Base-by-base conservation (phyloP, 495 filamentous ascomycete species). In the Hypomontagnella monticulosa region DNA sequence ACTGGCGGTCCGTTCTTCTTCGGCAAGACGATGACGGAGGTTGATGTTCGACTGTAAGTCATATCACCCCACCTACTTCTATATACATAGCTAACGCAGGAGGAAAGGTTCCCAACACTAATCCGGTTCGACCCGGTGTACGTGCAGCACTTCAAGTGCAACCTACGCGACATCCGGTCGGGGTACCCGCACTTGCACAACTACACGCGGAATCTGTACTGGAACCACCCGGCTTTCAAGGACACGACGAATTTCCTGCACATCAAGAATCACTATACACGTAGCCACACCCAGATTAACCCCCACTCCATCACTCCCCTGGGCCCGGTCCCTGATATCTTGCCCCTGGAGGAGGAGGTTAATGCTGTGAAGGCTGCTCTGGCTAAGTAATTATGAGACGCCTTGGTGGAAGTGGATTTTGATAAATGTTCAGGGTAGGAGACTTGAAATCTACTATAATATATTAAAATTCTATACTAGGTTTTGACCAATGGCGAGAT, bases 81-180 rank as follows among this genome's bases (percentile, higher is more conserved):
- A 20, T 30, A 16, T 34, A n/a, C 1, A 36, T 33, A 36, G 42
- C 47, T 42, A 53, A 54, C 34, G 7, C 0, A 14, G 18, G 8
- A 34, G 1, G 2, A 41, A 20, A 75, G 71, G n/a, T 95, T 86
- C 80, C 91, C 91, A 2, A 96, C 93, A 4, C 88, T 96, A 46
- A 78, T 94, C 56, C 85, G 93, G 32, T 97, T 97, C 77, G 93
- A 97, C 69, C 82, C 86, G 10, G 91, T 95, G 38, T 97, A 97
- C 69, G 92, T 96, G 4, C 92, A 95, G 81, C 91, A 96, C 75
- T 97, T 97, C 82, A 96, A 96, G 80, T 93, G 90, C 72, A 97
- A 97, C 73, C 75, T 96, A 37, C 82, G 88, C 6, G 91, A 92
- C 77, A 96, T 97, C 57, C 78, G 93, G 2, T 86, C 84, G 18